Conservation (phyloP, 23 red algal genomes). For the Cyanidiococcus yangmingshanensis region DNA sequence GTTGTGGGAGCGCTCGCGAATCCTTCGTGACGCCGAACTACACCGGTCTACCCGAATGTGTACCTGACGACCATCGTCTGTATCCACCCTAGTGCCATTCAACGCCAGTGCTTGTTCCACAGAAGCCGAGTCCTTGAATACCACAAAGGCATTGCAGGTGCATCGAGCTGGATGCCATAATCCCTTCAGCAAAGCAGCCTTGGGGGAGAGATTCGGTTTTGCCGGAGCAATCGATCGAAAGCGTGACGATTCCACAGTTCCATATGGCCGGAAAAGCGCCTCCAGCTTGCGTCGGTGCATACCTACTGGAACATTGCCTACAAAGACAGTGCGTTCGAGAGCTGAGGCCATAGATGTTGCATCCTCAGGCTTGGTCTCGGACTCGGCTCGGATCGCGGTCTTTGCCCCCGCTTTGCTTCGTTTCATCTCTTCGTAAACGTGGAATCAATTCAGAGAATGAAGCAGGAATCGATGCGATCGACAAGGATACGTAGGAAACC, state of each 20-base stretch:
- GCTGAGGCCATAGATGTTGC: too few species aligned
- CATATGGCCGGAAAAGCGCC: constrained; percentile 47
- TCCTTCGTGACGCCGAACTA: background rate
- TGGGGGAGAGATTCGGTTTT: constrained; percentile 44
- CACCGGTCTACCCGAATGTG: background rate
- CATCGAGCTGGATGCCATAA: constrained; percentile 22
- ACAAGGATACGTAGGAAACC: too few species aligned
- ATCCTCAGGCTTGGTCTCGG: too few species aligned
- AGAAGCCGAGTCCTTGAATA: constrained; percentile 29
- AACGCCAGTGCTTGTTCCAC: constrained; percentile 18
- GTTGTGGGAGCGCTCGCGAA: background rate
- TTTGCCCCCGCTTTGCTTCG: too few species aligned
- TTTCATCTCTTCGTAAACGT: too few species aligned
- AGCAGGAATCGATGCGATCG: too few species aligned
- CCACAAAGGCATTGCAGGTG: constrained; percentile 51
- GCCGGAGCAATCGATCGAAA: constrained; percentile 44
- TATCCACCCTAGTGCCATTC: constrained; percentile 6
- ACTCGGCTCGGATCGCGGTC: too few species aligned
- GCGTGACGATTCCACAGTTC: constrained; percentile 47
- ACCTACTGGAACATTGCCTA: constrained; percentile 55
- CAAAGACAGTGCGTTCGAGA: constrained; percentile 49
- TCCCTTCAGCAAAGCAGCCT: constrained; percentile 32
- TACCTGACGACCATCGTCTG: background rate
- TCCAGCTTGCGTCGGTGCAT: constrained; percentile 43
- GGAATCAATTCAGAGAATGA: too few species aligned